These are phyloP conservation scores for Blastobotrys indianensis DNA, from an alignment of 1,139 yeast genomes.

Conservation along the genomic window DNA sequence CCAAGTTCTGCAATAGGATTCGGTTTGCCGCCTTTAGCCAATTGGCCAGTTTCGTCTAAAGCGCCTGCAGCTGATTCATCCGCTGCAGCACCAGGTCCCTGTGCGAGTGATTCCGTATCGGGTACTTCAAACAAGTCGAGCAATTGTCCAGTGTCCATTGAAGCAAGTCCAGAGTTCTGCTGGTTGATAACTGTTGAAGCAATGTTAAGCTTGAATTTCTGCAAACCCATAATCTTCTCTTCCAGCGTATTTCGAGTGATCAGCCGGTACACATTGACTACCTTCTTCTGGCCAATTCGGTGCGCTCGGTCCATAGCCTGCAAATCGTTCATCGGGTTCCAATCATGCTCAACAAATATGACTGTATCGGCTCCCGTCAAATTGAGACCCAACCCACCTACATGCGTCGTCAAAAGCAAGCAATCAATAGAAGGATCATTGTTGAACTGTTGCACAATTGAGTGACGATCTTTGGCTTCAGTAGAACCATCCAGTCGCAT, in stretches of 20 bases:
- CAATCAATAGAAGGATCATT: conserved; percentile 97
- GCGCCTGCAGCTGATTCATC: conserved; percentile 34
- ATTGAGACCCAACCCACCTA: conserved; percentile 95
- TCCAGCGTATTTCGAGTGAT: conserved; percentile 91
- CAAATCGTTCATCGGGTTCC: conserved; percentile 99
- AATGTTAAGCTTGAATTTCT: conserved; percentile 93
- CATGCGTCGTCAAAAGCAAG: conserved; percentile 85
- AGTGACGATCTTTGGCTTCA: conserved; percentile 88
- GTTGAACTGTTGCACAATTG: conserved; percentile 85
- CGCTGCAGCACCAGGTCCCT: conserved; percentile 40
- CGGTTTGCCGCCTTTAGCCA: conserved; percentile 52
- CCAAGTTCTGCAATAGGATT: conserved; percentile 77
- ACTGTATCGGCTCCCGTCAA: conserved; percentile 99
- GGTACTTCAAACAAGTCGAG: conserved; percentile 82
- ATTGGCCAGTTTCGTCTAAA: conserved; percentile 50
- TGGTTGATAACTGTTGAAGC: conserved; percentile 96
- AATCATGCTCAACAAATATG: conserved; percentile 96
- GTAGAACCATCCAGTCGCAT: conserved; percentile 95
- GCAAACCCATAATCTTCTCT: conserved; percentile 97
- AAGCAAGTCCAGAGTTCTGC: conserved; percentile 87
- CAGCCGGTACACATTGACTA: conserved; percentile 88
- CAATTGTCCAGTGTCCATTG: conserved; percentile 95
- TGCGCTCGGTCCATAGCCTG: conserved; percentile 99
- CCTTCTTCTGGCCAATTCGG: conserved; percentile 95
- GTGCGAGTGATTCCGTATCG: conserved; percentile 40